phyloP scores from a whole-genome alignment of 192 early-diverging fungal genomes.

The Coemansia sp. region DNA sequence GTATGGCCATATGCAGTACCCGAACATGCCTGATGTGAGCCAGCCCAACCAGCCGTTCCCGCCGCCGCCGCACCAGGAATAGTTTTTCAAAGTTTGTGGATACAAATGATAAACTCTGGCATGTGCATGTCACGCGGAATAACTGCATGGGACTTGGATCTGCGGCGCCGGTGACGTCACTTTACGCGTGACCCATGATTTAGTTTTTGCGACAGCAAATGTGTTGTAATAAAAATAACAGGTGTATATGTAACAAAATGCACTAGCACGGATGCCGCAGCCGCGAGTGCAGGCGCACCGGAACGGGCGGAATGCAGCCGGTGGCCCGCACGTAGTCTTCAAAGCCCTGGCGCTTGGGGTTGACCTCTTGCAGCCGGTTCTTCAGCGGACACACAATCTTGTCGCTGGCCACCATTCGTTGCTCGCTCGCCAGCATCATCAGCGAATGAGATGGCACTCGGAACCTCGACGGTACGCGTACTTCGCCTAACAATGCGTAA shows the following conservation, averaged over 20 bases:
- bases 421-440: constrained; percentile 48
- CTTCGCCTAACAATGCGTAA: constrained; percentile 38
- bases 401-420: constrained; percentile 53
- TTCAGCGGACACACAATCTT: constrained; percentile 54
- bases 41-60: not conserved
- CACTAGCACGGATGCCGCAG: constrained; percentile 14
- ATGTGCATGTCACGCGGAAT: no score
- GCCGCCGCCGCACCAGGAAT: not conserved
- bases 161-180: no score
- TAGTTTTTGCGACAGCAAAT: not conserved
- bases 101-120: no score
- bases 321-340: constrained; percentile 47
- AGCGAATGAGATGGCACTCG: constrained; percentile 45
- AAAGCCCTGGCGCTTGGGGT: constrained; percentile 39
- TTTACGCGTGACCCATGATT: not conserved
- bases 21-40: no score
- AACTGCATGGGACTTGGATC: no score
- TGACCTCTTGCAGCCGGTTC: constrained; percentile 49
- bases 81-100: no score
- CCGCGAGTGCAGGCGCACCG: constrained; percentile 13
- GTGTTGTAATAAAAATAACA: not conserved
- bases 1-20: no score
- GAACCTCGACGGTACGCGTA: constrained; percentile 45
- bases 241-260: not conserved
- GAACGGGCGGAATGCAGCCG: constrained; percentile 21